Evolutionary conservation across 495 filamentous ascomycete species (phyloP).

Genomic region (Bathelium albidoporum): DNA sequence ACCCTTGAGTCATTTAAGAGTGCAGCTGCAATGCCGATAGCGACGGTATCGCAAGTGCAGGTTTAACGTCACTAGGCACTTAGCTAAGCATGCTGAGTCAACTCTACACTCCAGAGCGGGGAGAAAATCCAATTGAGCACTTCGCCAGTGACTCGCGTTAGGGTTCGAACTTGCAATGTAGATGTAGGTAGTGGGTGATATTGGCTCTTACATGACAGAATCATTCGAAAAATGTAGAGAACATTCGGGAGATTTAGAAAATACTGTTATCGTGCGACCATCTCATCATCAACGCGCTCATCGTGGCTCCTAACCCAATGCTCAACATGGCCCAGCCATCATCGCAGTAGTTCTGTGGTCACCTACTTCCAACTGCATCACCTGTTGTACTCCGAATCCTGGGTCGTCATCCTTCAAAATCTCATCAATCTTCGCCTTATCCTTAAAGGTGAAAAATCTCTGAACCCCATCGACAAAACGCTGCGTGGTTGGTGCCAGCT

Average conservation of each 20-base stretch:
- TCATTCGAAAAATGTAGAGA: too few species aligned
- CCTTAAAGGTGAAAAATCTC: constrained; percentile 65
- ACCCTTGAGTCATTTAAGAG: not conserved
- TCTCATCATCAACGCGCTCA: not conserved
- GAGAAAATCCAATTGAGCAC: too few species aligned
- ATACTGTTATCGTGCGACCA: too few species aligned
- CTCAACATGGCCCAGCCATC: constrained; percentile 1
- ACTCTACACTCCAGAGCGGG: not conserved
- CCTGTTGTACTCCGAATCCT: not conserved
- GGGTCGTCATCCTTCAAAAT: constrained; percentile 31
- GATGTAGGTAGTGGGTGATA: too few species aligned
- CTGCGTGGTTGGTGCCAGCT: constrained; percentile 46
- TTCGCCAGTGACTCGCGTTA: too few species aligned
- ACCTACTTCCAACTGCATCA: not conserved
- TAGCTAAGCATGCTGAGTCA: not conserved
- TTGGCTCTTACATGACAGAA: too few species aligned
- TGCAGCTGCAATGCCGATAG: not conserved
- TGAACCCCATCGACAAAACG: constrained; percentile 57
- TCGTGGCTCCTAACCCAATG: too few species aligned
- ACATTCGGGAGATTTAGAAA: too few species aligned
- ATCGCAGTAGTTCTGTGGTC: not conserved
- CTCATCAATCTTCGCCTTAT: constrained; percentile 52
- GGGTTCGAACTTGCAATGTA: too few species aligned
- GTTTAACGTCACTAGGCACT: not conserved
- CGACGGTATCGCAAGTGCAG: not conserved